Percentiles rank a stretch among this genome's conserved stretches.
phyloP scores from a whole-genome alignment of 2,329 filamentous ascomycete species.

The Fusarium sp. region DNA sequence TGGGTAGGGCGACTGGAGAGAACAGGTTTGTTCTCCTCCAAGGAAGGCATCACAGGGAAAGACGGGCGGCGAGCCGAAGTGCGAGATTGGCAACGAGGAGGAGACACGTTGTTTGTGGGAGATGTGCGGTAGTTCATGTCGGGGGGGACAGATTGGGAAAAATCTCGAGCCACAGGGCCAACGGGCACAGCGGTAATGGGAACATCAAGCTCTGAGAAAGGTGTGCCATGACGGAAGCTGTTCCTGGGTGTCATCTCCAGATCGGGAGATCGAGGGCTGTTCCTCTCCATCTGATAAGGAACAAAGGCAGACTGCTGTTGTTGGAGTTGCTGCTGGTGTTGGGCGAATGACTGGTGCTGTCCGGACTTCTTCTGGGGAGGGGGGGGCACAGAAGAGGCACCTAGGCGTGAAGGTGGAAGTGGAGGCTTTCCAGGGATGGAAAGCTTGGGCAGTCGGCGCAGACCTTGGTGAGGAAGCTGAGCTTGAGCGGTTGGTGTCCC shows the following conservation, averaged over 20 bases:
- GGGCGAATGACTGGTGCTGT: slow-evolving; percentile 43
- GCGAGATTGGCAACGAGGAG: slow-evolving; percentile 65
- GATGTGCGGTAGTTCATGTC: slow-evolving; percentile 83
- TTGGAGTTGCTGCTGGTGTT: slow-evolving; percentile 24
- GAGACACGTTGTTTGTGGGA: slow-evolving; percentile 52
- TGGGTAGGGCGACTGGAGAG: slow-evolving; percentile 51
- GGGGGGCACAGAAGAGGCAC: slow-evolving; percentile 49
- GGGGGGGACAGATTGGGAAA: slow-evolving; percentile 91
- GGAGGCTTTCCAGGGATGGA: slow-evolving; percentile 65
- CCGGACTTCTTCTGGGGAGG: slow-evolving; percentile 45
- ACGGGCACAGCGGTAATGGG: slow-evolving; percentile 80
- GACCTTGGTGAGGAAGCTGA: slow-evolving; percentile 64
- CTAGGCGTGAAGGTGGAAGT: slow-evolving; percentile 45
- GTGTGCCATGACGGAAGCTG: slow-evolving; percentile 84
- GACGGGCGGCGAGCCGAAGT: slow-evolving; percentile 74
- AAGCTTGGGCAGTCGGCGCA: slow-evolving; percentile 72
- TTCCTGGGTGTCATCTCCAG: slow-evolving; percentile 66
- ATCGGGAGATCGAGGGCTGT: slow-evolving; percentile 66
- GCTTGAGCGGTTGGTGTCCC: slow-evolving; percentile 60
- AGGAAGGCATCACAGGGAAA: slow-evolving; percentile 75
- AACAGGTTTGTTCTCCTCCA: slow-evolving; percentile 73
- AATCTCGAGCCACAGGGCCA: slow-evolving; percentile 81
- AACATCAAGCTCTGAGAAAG: slow-evolving; percentile 91
- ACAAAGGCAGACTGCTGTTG: slow-evolving; percentile 54
- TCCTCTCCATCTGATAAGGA: slow-evolving; percentile 67